A percentile compares a stretch with the other conserved stretches of the same genome.
These are phyloP conservation scores for Craspedostauros australis DNA, from an alignment of 108 stramenopile genomes.

Conservation along the genomic window DNA sequence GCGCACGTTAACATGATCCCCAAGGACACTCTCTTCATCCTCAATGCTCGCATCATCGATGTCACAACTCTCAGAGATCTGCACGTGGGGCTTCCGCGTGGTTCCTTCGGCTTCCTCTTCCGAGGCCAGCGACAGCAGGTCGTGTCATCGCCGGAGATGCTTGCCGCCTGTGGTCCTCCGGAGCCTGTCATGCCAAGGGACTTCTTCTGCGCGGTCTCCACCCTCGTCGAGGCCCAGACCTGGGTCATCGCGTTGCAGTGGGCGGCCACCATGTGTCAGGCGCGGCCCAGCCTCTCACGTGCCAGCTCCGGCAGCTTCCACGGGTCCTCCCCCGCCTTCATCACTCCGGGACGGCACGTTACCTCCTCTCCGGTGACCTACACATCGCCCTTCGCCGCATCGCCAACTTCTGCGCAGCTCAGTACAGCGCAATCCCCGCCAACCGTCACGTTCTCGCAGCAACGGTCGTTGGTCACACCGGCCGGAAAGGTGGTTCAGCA, in stretches of 20 bases:
- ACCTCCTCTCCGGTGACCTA: too few species aligned
- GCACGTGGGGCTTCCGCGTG: conserved; percentile 71
- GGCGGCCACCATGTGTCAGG: conserved; percentile 44
- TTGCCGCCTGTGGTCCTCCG: too few species aligned
- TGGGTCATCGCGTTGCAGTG: conserved; percentile 84
- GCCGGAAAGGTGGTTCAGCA: too few species aligned
- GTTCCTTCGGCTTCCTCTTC: conserved; percentile 76
- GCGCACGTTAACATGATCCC: conserved; percentile 39
- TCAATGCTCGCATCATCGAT: conserved; percentile 72
- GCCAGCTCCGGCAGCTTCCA: neutral
- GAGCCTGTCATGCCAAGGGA: conserved; percentile 40
- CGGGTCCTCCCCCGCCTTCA: neutral
- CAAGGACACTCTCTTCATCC: conserved; percentile 42
- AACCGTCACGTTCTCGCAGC: too few species aligned
- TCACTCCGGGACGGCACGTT: neutral
- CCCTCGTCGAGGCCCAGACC: conserved; percentile 66
- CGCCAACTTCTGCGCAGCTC: too few species aligned
- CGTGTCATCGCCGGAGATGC: too few species aligned
- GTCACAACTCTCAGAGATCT: conserved; percentile 72
- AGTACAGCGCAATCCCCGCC: too few species aligned
- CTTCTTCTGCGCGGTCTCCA: conserved; percentile 77
- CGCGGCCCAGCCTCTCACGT: neutral
- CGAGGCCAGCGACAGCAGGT: conserved; percentile 47
- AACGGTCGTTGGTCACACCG: too few species aligned
- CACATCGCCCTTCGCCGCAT: too few species aligned